These are phyloP conservation scores for Tilletiaria anomala DNA, from an alignment of 1,284 basidiomycete species.

Conservation along the genomic window DNA sequence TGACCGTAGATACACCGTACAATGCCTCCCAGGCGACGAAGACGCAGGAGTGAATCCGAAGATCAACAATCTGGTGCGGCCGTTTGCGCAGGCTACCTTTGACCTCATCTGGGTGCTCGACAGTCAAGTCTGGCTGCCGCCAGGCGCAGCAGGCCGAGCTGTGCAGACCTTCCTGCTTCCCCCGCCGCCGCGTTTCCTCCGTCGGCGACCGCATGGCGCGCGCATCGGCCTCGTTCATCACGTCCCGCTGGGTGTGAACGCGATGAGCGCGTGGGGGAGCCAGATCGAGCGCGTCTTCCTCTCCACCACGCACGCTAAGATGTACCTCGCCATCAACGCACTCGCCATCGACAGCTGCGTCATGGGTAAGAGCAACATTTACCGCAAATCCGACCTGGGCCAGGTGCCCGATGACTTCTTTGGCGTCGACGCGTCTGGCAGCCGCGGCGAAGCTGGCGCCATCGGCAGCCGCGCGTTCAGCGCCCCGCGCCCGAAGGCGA, in stretches of 20 bases:
- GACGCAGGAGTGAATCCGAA: conserved; percentile 82
- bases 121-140: conserved; percentile 68
- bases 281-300: conserved; percentile 83
- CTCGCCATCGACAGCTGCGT: conserved; percentile 83
- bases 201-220: conserved; percentile 10
- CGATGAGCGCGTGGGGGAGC: conserved; percentile 49
- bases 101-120: conserved; percentile 96
- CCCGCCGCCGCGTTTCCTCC: conserved; percentile 23
- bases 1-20: not conserved
- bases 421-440: conserved; percentile 16
- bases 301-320: conserved; percentile 94
- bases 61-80: conserved; percentile 82
- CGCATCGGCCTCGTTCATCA: conserved; percentile 80
- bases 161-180: conserved; percentile 54
- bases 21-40: conserved; percentile 37
- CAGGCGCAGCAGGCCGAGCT: conserved; percentile 69
- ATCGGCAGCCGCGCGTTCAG: conserved; percentile 28
- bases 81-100: conserved; percentile 60
- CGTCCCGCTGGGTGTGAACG: conserved; percentile 72
- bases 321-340: conserved; percentile 89
- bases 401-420: conserved; percentile 38
- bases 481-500: not conserved
- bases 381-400: conserved; percentile 73
- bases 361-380: conserved; percentile 91
- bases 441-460: conserved; percentile 18